Evolutionary conservation across 768 basidiomycete species (phyloP).

Genomic region (Boletus pseudo-olivaceus): DNA sequence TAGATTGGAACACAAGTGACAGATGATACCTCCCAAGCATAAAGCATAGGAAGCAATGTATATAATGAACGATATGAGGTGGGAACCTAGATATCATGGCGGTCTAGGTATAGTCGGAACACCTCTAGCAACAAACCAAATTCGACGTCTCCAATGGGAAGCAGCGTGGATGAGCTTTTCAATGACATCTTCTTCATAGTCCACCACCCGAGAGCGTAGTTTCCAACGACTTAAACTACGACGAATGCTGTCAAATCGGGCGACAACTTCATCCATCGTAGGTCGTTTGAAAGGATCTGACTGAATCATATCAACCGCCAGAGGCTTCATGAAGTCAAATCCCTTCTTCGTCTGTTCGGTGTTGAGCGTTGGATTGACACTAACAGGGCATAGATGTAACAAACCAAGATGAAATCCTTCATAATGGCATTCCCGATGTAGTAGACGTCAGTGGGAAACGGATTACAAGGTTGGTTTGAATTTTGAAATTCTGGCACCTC

Average conservation of each 20-base stretch:
- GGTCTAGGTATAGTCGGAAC: constrained; percentile 13
- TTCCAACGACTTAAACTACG: constrained; percentile 7
- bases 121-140: constrained; percentile 7
- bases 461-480: constrained; percentile 26
- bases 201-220: constrained; percentile 29
- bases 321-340: constrained; percentile 22
- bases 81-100: too few species aligned
- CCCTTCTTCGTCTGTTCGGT: neutral
- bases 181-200: constrained; percentile 13
- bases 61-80: too few species aligned
- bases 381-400: neutral
- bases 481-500: constrained; percentile 38
- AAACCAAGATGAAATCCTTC: constrained; percentile 34
- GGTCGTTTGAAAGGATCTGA: constrained; percentile 21
- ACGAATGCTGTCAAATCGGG: constrained; percentile 14
- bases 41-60: too few species aligned
- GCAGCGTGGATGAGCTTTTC: constrained; percentile 4
- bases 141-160: constrained; percentile 25
- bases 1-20: too few species aligned
- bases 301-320: constrained; percentile 22
- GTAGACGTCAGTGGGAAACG: constrained; percentile 44
- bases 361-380: too few species aligned
- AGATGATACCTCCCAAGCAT: too few species aligned
- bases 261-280: constrained; percentile 19
- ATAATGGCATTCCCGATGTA: constrained; percentile 39